Evolutionary conservation across 1,284 basidiomycete species (phyloP).

Genomic region (Puccinia triticina): DNA sequence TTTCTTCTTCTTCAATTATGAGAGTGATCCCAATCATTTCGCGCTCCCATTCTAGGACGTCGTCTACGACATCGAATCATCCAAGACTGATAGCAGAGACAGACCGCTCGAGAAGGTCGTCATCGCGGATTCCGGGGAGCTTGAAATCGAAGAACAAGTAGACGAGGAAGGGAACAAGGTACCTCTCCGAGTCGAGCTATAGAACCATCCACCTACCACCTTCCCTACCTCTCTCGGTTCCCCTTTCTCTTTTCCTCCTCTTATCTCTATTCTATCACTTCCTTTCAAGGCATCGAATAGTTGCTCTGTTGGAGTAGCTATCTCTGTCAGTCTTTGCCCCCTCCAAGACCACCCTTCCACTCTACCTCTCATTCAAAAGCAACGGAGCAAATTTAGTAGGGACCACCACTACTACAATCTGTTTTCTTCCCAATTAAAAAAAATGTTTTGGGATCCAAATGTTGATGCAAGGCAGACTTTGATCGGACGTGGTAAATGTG

Average conservation of each 20-base stretch:
- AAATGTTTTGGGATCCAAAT: neutral
- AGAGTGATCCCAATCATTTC: neutral
- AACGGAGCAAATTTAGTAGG: neutral
- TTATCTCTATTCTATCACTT: neutral
- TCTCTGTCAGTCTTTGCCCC: too few species aligned
- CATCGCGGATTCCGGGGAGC: constrained; percentile 32
- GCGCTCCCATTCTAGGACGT: constrained; percentile 30
- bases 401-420: neutral
- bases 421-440: neutral
- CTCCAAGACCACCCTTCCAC: too few species aligned
- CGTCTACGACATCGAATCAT: constrained; percentile 33
- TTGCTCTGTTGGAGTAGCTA: neutral
- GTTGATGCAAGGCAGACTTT: constrained; percentile 8
- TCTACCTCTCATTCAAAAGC: too few species aligned
- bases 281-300: neutral
- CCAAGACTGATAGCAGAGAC: constrained; percentile 21
- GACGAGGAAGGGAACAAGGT: constrained; percentile 50
- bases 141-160: constrained; percentile 26
- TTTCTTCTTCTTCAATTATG: neutral
- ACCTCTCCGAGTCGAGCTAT: constrained; percentile 49
- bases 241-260: neutral
- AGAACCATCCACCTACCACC: neutral
- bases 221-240: neutral
- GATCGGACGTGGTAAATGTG: neutral
- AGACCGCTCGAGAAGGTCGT: constrained; percentile 26